Evolutionary conservation across 2,329 filamentous ascomycete genomes (phyloP).

Genomic region (Neurospora sp.): DNA sequence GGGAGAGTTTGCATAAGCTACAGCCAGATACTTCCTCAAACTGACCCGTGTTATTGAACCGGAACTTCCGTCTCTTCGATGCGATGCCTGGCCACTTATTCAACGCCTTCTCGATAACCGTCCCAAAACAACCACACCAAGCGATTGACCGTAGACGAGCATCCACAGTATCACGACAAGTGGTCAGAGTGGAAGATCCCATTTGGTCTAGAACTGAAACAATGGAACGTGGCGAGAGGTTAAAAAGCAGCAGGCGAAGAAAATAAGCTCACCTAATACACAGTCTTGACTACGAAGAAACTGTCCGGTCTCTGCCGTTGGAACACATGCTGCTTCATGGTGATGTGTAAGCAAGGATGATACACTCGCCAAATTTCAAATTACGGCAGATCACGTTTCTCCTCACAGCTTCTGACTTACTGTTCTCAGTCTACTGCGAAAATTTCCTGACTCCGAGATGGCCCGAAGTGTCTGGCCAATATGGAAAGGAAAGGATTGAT

Average conservation of each 20-base stretch:
- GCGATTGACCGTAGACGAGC: not conserved
- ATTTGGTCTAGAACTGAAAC: not conserved
- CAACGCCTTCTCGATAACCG: not conserved
- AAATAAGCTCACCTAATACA: not conserved
- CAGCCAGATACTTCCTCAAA: not conserved
- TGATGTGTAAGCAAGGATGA: not conserved
- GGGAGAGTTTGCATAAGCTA: not conserved
- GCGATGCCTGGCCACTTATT: not conserved
- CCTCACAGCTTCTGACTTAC: not conserved
- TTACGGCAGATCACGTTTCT: not conserved
- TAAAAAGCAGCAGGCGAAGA: not conserved
- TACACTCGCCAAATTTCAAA: not conserved
- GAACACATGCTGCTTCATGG: not conserved
- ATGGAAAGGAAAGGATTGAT: not conserved
- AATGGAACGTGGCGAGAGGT: not conserved
- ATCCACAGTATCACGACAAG: not conserved
- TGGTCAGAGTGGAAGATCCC: not conserved
- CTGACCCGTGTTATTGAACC: not conserved
- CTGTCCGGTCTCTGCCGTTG: not conserved
- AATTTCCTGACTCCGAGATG: not conserved
- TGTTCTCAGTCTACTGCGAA: not conserved
- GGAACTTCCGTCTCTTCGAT: not conserved
- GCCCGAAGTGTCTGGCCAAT: not conserved
- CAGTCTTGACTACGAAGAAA: not conserved
- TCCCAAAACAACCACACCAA: not conserved